Conservation (phyloP, 345 rosid species). For the Excoecaria agallocha region DNA sequence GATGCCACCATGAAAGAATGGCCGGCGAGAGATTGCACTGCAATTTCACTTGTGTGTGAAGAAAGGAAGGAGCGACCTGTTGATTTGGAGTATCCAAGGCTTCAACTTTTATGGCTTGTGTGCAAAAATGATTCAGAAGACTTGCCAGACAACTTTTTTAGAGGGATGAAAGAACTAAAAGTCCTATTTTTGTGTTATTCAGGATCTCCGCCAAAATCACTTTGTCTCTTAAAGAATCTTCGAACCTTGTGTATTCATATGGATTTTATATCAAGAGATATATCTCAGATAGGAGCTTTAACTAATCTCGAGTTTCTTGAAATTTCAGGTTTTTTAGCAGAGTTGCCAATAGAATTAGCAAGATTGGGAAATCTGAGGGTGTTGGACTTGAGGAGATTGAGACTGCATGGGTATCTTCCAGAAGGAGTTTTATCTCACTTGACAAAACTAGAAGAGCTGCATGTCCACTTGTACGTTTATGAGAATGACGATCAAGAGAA, state of each 20-base stretch:
- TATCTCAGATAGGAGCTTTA: background rate
- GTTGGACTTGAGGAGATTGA: background rate
- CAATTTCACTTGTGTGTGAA: background rate
- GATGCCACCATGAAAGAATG: background rate
- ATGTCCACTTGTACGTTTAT: background rate
- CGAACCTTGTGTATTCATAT: slow-evolving; percentile 8
- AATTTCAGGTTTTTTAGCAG: background rate
- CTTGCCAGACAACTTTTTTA: slow-evolving; percentile 20
- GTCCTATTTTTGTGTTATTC: slow-evolving; percentile 10
- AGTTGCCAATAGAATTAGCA: background rate
- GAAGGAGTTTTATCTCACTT: background rate
- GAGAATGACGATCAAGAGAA: no score
- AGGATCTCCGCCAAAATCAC: slow-evolving; percentile 16
- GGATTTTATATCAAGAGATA: background rate
- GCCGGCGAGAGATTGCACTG: background rate
- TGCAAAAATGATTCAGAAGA: fast-evolving
- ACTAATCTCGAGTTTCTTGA: background rate
- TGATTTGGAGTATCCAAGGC: slow-evolving; percentile 15
- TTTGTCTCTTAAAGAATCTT: slow-evolving; percentile 8
- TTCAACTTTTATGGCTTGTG: background rate
- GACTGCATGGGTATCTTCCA: background rate
- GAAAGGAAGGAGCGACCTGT: background rate
- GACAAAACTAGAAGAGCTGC: background rate
- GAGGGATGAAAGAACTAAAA: slow-evolving; percentile 15
- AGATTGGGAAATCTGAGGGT: background rate